A percentile compares a stretch with the other conserved stretches of the same genome.
Conservation (phyloP, 306 rosid species). For the Elaeagnus macrophylla region DNA sequence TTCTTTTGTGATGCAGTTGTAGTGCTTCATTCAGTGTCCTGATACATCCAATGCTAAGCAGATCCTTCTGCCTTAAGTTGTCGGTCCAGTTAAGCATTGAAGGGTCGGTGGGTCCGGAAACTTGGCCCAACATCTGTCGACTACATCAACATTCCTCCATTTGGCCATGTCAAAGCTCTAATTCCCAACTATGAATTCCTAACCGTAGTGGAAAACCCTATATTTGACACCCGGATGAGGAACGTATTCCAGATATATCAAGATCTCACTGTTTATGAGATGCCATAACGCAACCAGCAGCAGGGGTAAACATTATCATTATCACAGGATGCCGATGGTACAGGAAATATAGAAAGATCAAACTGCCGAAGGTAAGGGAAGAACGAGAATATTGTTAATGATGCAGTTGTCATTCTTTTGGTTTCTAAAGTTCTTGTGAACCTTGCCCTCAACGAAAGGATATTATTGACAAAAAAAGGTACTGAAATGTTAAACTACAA, state of each 20-base stretch:
- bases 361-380: background rate
- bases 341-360: background rate
- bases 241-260: conserved; percentile 79
- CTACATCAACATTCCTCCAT: conserved; percentile 61
- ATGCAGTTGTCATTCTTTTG: background rate
- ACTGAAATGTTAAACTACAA: no score
- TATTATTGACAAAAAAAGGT: no score
- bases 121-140: conserved; percentile 74
- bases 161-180: conserved; percentile 96
- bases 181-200: conserved; percentile 70
- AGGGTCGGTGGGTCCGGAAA: conserved; percentile 82
- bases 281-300: conserved; percentile 49
- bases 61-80: conserved; percentile 35
- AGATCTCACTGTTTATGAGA: conserved; percentile 42
- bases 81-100: conserved; percentile 34
- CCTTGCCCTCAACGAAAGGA: no score
- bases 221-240: conserved; percentile 62
- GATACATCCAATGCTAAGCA: conserved; percentile 79
- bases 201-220: conserved; percentile 92
- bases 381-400: background rate
- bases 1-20: conserved; percentile 53
- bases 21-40: conserved; percentile 73
- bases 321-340: conserved; percentile 4
- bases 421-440: no score
- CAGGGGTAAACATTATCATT: conserved; percentile 3